Percentiles rank a stretch among this genome's conserved stretches.
These are phyloP conservation scores for Xylariaceae sp. DNA, from an alignment of 2,329 filamentous ascomycete species.

Conservation along the genomic window DNA sequence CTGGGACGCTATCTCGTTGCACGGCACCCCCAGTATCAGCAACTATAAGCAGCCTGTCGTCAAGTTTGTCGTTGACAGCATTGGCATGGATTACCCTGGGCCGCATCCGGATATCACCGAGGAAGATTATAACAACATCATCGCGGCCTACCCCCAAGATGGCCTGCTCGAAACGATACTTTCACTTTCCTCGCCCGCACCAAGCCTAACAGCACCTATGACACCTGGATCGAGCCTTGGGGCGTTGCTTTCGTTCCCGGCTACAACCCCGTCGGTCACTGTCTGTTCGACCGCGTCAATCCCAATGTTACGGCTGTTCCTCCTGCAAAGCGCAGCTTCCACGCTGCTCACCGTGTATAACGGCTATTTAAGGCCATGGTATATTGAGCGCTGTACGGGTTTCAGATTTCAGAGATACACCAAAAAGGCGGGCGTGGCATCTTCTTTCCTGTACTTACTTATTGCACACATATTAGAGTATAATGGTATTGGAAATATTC, in stretches of 20 bases:
- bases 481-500: no score
- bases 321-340: not conserved
- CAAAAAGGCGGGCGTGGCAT: no score
- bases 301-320: slow-evolving; percentile 1
- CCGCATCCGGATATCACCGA: slow-evolving; percentile 22
- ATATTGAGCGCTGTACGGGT: not conserved
- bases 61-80: slow-evolving; percentile 24
- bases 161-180: slow-evolving; percentile 30
- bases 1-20: slow-evolving; percentile 34
- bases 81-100: slow-evolving; percentile 31
- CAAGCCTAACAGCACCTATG: slow-evolving; percentile 29
- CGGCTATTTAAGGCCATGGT: no score
- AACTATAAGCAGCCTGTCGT: slow-evolving; percentile 33
- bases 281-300: slow-evolving; percentile 12
- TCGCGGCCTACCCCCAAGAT: slow-evolving; percentile 23
- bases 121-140: slow-evolving; percentile 25
- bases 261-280: slow-evolving; percentile 12
- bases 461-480: no score
- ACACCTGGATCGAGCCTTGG: slow-evolving; percentile 12
- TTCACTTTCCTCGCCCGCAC: slow-evolving; percentile 26
- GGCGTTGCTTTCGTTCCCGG: slow-evolving; percentile 11
- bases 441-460: no score
- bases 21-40: slow-evolving; percentile 31
- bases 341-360: not conserved
- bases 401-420: no score